Evolutionary conservation across 345 rosid species (phyloP).

Genomic region (Pugionium dolabratum): DNA sequence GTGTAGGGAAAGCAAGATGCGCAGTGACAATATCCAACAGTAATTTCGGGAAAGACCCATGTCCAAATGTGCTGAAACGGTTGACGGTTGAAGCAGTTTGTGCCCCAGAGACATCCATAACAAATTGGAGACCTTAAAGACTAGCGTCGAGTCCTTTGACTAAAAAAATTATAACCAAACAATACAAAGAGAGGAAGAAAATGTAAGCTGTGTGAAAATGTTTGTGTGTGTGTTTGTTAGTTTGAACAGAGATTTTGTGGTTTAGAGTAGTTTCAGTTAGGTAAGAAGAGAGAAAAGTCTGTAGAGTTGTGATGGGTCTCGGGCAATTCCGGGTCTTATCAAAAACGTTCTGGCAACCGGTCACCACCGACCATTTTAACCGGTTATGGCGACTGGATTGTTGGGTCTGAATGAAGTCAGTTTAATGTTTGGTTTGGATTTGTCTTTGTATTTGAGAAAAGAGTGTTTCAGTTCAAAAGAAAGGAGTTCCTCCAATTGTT

Average conservation of each 20-base stretch:
- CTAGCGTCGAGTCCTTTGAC: conserved; percentile 28
- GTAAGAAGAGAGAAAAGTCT: conserved; percentile 39
- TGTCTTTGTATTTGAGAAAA: conserved; percentile 25
- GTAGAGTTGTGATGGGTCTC: conserved; percentile 47
- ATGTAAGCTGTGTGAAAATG: conserved; percentile 38
- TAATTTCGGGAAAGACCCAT: conserved; percentile 84
- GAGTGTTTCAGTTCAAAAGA: conserved; percentile 52
- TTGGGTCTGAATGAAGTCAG: conserved; percentile 26
- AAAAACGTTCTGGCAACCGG: conserved; percentile 23
- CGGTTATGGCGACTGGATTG: conserved; percentile 38
- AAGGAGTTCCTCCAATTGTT: conserved; percentile 45
- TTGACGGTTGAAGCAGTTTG: conserved; percentile 84
- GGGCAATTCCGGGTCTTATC: conserved; percentile 36
- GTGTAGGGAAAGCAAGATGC: conserved; percentile 80
- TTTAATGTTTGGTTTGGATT: conserved; percentile 41
- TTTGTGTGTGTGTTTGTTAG: conserved; percentile 32
- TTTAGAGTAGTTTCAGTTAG: conserved; percentile 42
- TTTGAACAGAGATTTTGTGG: conserved; percentile 36
- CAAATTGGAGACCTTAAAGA: conserved; percentile 50
- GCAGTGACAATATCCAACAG: conserved; percentile 72
- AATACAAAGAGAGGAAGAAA: conserved; percentile 34
- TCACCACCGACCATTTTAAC: conserved; percentile 48
- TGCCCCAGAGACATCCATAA: conserved; percentile 48
- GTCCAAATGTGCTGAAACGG: conserved; percentile 78
- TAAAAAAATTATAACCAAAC: conserved; percentile 47